Evolutionary conservation across 768 basidiomycete species (phyloP), one percentile per base, ranked within the genome.

Genomic region (Infundibulicybe gibba): DNA sequence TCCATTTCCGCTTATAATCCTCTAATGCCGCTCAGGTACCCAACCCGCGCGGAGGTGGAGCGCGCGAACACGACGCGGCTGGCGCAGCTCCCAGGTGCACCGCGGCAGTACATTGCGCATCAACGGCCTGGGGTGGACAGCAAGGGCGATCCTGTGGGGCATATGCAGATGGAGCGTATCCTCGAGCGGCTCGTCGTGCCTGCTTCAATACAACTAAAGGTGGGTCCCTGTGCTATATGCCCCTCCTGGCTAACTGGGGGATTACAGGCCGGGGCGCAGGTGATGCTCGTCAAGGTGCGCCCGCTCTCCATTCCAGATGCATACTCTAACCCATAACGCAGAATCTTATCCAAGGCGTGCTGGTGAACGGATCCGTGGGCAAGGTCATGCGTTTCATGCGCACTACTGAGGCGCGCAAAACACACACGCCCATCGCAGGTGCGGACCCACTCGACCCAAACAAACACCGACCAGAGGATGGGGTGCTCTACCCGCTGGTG

Each of bases 361-460:
- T 89, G 21, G 84, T 89, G 14, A 89, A 89, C 52, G 87, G 87
- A 2, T 83, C 84, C 1, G 67, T 85, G 1, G 87, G 87, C 5
- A 64, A 71, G 55, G 69, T 86, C 6, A 47, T 71, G 34, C 63
- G 60, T 6, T 85, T 85, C 49, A 56, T 49, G 39, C 72, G 74
- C 15, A 53, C 70, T 9, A 49, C 53, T 15, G 77, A 80, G 13
- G 80, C 80, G 10, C 46, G 60, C 43, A 56, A 51, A 25, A 61
- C 67, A 25, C 55, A 61, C 44, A 67, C 59, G 32, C 61, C 68
- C 43, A 66, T 79, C 43, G 70, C 68, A 25, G 62, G 63, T 35
- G 52, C 64, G 49, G 65, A 65, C 10, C 65, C 59, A 14, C 3
- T 4, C 25, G 25, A 25, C 25, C 25, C 25, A 25, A 25, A 25